Percentiles rank a stretch among this genome's conserved stretches.
These are phyloP conservation scores for Dictyostelium firmibasis DNA, from an alignment of 78 protist species.

Conservation along the genomic window DNA sequence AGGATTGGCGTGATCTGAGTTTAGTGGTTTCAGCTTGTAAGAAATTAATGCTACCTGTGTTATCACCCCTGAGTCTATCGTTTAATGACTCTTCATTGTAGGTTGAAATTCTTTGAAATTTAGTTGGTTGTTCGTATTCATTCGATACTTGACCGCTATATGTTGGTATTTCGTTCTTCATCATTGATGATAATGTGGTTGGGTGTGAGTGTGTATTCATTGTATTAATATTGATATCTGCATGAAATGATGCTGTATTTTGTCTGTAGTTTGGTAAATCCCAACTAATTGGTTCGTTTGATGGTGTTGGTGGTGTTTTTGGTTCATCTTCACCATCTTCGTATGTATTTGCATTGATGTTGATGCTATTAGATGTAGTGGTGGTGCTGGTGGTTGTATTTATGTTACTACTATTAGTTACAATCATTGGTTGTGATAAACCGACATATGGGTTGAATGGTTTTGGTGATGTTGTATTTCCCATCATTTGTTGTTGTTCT, in stretches of 20 bases:
- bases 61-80: not conserved
- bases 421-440: not conserved
- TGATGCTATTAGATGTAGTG: not conserved
- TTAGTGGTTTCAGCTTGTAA: not conserved
- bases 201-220: not conserved
- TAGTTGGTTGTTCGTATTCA: constrained; percentile 61
- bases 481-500: not conserved
- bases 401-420: not conserved
- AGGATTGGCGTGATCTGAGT: constrained; percentile 3
- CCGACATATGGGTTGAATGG: not conserved
- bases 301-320: constrained; percentile 75
- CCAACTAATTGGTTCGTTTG: not conserved
- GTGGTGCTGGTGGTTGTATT: not conserved
- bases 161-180: not conserved
- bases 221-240: not conserved
- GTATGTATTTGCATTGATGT: constrained; percentile 6
- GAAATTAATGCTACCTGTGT: constrained; percentile 5
- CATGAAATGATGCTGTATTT: not conserved
- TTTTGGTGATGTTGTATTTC: not conserved
- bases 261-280: not conserved
- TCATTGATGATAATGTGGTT: not conserved
- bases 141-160: not conserved
- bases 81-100: not conserved
- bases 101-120: constrained; percentile 36
- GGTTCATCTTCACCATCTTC: constrained; percentile 47